Percentiles rank a stretch among this genome's conserved stretches.
Conservation (phyloP, 371 early-diverging fungal genomes). For the Apophysomyces trapeziformis region DNA sequence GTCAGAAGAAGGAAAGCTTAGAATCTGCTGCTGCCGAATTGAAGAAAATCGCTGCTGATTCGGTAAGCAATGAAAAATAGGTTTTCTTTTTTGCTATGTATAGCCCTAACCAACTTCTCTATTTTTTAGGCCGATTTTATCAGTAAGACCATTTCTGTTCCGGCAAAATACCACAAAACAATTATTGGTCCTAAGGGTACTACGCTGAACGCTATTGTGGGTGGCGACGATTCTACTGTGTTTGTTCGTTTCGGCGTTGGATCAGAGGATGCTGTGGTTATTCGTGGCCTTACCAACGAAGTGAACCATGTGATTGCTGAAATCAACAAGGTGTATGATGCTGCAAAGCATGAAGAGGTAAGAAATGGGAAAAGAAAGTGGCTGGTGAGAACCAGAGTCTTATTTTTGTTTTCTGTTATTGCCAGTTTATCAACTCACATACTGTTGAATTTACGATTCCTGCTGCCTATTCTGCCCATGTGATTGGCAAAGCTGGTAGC, state of each 20-base stretch:
- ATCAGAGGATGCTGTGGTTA: constrained; percentile 64
- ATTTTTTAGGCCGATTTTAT: constrained; percentile 65
- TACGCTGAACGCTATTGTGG: constrained; percentile 68
- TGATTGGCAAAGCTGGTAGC: constrained; percentile 90
- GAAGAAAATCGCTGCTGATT: constrained; percentile 59
- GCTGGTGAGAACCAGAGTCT: too few species aligned
- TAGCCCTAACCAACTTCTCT: constrained; percentile 16
- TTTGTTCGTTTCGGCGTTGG: constrained; percentile 73
- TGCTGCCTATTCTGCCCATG: constrained; percentile 69
- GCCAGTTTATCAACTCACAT: constrained; percentile 67
- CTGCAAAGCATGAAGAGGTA: constrained; percentile 71
- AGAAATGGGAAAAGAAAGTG: neutral
- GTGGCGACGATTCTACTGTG: constrained; percentile 59
- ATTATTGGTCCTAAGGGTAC: constrained; percentile 79
- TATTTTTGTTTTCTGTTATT: neutral
- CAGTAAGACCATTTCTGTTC: constrained; percentile 64
- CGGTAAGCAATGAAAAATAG: constrained; percentile 20
- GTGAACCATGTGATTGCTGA: constrained; percentile 73
- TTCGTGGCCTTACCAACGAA: constrained; percentile 82
- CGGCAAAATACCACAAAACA: constrained; percentile 75
- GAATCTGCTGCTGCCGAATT: constrained; percentile 71
- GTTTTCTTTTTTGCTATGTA: neutral
- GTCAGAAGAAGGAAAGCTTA: constrained; percentile 66
- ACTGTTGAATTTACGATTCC: constrained; percentile 73
- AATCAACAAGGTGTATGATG: constrained; percentile 67